These are phyloP conservation scores for Penicillium decumbens DNA, from an alignment of 2,329 filamentous ascomycete genomes.

Conservation along the genomic window DNA sequence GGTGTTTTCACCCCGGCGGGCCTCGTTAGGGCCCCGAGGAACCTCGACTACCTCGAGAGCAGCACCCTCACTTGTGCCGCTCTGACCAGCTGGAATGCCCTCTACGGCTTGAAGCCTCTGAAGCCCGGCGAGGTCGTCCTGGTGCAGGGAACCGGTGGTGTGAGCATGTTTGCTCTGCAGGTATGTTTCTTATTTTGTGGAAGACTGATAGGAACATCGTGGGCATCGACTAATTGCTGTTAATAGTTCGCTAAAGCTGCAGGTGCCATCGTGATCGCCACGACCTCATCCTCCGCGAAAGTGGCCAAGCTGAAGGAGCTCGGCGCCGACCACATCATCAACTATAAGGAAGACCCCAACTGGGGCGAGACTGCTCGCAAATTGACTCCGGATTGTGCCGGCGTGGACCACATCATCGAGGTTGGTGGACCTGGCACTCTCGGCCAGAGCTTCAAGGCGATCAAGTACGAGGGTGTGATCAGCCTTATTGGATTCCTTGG, in stretches of 20 bases:
- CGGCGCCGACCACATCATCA: conserved; percentile 57
- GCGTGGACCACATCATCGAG: conserved; percentile 61
- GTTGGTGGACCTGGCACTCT: conserved; percentile 63
- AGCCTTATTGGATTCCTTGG: conserved; percentile 57
- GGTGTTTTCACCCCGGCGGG: conserved; percentile 64
- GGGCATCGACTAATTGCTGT: not conserved
- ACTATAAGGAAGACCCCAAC: conserved; percentile 55
- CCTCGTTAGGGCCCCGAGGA: conserved; percentile 59
- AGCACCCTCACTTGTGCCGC: conserved; percentile 58
- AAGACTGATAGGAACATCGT: not conserved
- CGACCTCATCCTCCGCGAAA: conserved; percentile 55
- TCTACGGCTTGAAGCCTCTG: conserved; percentile 55
- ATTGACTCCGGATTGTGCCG: conserved; percentile 47
- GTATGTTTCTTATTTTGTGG: conserved; percentile 21
- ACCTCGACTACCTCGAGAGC: conserved; percentile 52
- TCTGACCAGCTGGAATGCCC: conserved; percentile 62
- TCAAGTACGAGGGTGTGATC: conserved; percentile 53
- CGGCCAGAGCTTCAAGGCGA: conserved; percentile 51
- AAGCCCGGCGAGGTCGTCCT: conserved; percentile 55
- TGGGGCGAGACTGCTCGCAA: conserved; percentile 58
- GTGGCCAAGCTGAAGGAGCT: conserved; percentile 50
- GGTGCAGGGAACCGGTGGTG: conserved; percentile 59
- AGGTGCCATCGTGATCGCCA: conserved; percentile 55
- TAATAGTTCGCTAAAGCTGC: conserved; percentile 47
- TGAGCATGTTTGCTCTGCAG: conserved; percentile 55